A percentile compares a stretch with the other conserved stretches of the same genome.
Conservation (phyloP, 2,329 filamentous ascomycete genomes). For the Beauveria varroae region DNA sequence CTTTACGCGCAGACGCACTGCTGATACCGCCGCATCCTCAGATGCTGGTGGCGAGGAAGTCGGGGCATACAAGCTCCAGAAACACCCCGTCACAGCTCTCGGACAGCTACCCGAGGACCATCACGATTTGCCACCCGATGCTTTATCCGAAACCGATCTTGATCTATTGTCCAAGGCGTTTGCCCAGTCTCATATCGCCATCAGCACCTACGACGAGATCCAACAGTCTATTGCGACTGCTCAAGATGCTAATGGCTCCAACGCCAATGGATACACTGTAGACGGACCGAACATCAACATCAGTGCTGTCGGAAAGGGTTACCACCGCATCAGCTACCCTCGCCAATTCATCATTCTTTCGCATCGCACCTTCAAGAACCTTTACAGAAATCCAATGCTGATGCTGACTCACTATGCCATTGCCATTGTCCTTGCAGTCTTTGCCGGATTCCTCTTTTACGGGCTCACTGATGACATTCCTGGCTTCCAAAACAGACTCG, state of each 20-base stretch:
- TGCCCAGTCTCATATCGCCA: slow-evolving; percentile 67
- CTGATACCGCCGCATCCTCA: slow-evolving; percentile 56
- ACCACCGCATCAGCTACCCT: slow-evolving; percentile 69
- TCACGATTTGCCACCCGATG: slow-evolving; percentile 53
- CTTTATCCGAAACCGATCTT: slow-evolving; percentile 63
- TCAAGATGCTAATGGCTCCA: slow-evolving; percentile 56
- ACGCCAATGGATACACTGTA: slow-evolving; percentile 44
- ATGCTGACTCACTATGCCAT: slow-evolving; percentile 99
- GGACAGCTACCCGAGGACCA: slow-evolving; percentile 62
- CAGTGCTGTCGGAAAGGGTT: slow-evolving; percentile 66
- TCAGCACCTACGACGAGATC: slow-evolving; percentile 70
- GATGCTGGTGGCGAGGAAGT: slow-evolving; percentile 45
- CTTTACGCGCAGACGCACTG: slow-evolving; percentile 68
- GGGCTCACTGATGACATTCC: slow-evolving; percentile 92
- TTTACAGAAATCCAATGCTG: slow-evolving; percentile 94
- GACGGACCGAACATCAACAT: slow-evolving; percentile 41
- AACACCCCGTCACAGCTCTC: slow-evolving; percentile 33
- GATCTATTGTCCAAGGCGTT: slow-evolving; percentile 75
- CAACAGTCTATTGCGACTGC: slow-evolving; percentile 58
- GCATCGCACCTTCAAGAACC: slow-evolving; percentile 87
- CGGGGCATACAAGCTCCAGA: slow-evolving; percentile 44
- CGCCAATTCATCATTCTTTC: slow-evolving; percentile 88
- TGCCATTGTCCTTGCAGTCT: slow-evolving; percentile 85
- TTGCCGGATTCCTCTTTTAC: slow-evolving; percentile 94
- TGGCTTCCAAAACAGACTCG: slow-evolving; percentile 94